Percentiles rank a stretch among this genome's conserved stretches.
Evolutionary conservation across 176 grass and related monocot genomes (phyloP).

Genomic region (Eragrostis nindensis): DNA sequence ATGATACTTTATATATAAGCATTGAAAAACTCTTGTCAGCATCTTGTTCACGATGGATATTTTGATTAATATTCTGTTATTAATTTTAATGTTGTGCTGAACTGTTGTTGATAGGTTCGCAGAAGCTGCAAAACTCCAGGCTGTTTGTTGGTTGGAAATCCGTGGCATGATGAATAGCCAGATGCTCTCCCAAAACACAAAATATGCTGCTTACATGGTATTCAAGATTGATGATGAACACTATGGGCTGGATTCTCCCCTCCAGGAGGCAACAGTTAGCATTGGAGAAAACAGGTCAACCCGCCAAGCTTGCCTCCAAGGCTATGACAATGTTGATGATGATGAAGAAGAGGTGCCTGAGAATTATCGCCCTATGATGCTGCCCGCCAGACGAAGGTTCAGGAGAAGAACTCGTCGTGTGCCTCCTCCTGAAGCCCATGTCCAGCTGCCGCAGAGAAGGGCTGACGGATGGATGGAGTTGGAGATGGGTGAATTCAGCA

Average conservation of each 20-base stretch:
- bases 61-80: not conserved
- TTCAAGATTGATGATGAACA: slow-evolving; percentile 41
- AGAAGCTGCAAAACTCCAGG: slow-evolving; percentile 29
- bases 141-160: slow-evolving; percentile 62
- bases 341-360: not conserved
- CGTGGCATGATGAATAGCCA: slow-evolving; percentile 46
- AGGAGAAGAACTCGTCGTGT: not conserved
- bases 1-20: not conserved
- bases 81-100: not conserved
- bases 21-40: not conserved
- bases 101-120: slow-evolving; percentile 42
- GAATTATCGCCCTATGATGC: not conserved
- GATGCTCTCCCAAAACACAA: slow-evolving; percentile 47
- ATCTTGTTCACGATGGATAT: not conserved
- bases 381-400: not conserved
- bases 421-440: not conserved
- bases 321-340: not conserved
- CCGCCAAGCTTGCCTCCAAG: slow-evolving; percentile 25
- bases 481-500: slow-evolving; percentile 63
- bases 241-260: slow-evolving; percentile 15
- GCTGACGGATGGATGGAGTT: slow-evolving; percentile 60
- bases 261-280: slow-evolving; percentile 33
- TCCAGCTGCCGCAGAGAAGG: slow-evolving; percentile 16
- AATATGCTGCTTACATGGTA: slow-evolving; percentile 53
- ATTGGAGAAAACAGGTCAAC: not conserved